These are phyloP conservation scores for Stereocaulon alpinum DNA, from an alignment of 495 filamentous ascomycete species.

Conservation along the genomic window DNA sequence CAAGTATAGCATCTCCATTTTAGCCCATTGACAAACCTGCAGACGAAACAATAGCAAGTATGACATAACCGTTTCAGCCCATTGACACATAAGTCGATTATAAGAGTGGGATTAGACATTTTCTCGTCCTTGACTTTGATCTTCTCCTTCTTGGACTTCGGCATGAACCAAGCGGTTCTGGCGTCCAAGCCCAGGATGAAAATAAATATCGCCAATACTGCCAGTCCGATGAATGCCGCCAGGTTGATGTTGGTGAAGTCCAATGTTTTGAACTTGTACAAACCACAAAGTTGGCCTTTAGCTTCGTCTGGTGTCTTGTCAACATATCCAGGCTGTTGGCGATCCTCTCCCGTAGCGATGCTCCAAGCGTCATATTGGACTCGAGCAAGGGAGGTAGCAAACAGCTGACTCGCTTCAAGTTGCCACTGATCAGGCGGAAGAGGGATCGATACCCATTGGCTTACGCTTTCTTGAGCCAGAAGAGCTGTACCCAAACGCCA, in stretches of 20 bases:
- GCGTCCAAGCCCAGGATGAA: slow-evolving; percentile 7
- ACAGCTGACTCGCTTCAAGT: slow-evolving; percentile 18
- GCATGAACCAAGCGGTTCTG: background rate
- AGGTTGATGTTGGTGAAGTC: slow-evolving; percentile 15
- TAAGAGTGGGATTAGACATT: too few relatives aligned
- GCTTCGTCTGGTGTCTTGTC: slow-evolving; percentile 15
- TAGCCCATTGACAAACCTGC: too few relatives aligned
- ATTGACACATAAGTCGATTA: too few relatives aligned
- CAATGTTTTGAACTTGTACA: slow-evolving; percentile 13
- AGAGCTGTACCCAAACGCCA: slow-evolving; percentile 21
- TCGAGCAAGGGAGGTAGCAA: slow-evolving; percentile 23
- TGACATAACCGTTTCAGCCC: too few relatives aligned
- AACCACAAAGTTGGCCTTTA: slow-evolving; percentile 8
- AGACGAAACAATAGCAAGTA: too few relatives aligned
- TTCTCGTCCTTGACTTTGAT: too few relatives aligned
- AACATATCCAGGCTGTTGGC: slow-evolving; percentile 15
- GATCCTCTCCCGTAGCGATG: slow-evolving; percentile 22
- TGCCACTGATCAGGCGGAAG: slow-evolving; percentile 21
- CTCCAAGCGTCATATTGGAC: slow-evolving; percentile 20
- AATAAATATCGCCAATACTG: slow-evolving; percentile 3
- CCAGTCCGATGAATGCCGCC: slow-evolving; percentile 6
- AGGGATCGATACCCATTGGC: slow-evolving; percentile 15
- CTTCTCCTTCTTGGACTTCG: background rate
- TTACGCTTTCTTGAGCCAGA: slow-evolving; percentile 20
- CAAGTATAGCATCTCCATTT: too few relatives aligned